Percentiles rank a stretch among this genome's conserved stretches.
These are phyloP conservation scores for Quercus lobata DNA, from an alignment of 331 rosid species.

Conservation along the genomic window DNA sequence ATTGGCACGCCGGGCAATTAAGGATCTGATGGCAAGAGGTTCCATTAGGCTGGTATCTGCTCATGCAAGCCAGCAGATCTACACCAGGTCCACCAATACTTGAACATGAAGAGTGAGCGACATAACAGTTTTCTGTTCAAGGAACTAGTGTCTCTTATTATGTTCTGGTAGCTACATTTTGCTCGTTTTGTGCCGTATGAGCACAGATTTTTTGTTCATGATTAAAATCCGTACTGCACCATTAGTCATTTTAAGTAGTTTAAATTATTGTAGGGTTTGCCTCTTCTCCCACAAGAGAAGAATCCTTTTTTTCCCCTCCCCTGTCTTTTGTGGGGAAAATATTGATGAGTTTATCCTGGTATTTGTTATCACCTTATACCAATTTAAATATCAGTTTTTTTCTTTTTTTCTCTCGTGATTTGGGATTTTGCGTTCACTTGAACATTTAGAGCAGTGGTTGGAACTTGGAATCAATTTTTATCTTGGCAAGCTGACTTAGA, in stretches of 20 bases:
- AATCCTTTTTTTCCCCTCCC: too few relatives aligned
- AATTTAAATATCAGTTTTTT: too few relatives aligned
- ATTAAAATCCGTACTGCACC: neutral
- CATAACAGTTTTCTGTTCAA: neutral
- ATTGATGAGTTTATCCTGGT: too few relatives aligned
- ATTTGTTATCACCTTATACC: too few relatives aligned
- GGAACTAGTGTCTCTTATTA: neutral
- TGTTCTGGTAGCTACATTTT: neutral
- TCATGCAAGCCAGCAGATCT: constrained; percentile 6
- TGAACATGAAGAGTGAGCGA: neutral
- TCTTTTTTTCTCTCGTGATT: too few relatives aligned
- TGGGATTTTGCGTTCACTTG: too few relatives aligned
- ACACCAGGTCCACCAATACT: constrained; percentile 1
- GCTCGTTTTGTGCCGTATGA: neutral
- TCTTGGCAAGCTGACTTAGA: too few relatives aligned
- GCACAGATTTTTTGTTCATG: neutral
- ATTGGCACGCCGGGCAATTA: neutral
- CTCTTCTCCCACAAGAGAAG: too few relatives aligned
- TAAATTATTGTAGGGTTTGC: too few relatives aligned
- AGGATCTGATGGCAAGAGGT: constrained; percentile 9
- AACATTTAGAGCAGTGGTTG: too few relatives aligned
- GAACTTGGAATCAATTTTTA: too few relatives aligned
- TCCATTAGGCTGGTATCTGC: neutral
- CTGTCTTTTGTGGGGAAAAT: too few relatives aligned
- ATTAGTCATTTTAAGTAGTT: neutral